Base-by-base conservation (phyloP, 495 filamentous ascomycete genomes). In the Acidiella bohemica region DNA sequence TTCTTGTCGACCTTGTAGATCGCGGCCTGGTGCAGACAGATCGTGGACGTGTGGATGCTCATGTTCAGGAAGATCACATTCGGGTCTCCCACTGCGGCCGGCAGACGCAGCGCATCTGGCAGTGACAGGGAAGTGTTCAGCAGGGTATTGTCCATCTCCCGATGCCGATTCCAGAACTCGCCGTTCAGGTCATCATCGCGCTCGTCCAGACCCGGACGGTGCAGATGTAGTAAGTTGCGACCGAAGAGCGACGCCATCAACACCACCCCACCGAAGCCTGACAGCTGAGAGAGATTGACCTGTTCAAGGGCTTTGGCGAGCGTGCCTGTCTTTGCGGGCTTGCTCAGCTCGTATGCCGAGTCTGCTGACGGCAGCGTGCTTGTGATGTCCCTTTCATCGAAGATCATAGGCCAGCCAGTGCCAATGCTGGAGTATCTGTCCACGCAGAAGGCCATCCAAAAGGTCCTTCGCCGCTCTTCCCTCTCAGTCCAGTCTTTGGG, bases 1-100 rank as follows among this genome's bases (percentile, higher is more conserved):
- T 96, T 80, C 59, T 84, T 88, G 50, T 95, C 87, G 0, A 90
- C 84, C 58, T 94, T 96, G 70, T 85, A 94, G 14, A 96, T 95
- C 14, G 90, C 92, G 5, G 92, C 92, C 57, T 99, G 90, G 56
- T 99, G 90, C 5, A 96, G 70, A 59, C 92, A 96, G 30, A 99
- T 96, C 2, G 85, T 90, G 1, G 86, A 92, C 0, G 90, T 93
- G 54, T 96, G 90, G 24, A 96, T 85, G 53, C 80, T 82, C 82
- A 96, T 94, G 46, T 96, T 96, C 23, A 82, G 77, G 53, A 95
- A 96, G 14, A 99, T 76, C 36, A 92, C 76, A 50, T 95, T 99
- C 6, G 85, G 66, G 56, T 92, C 79, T 9, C 64, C 59, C 30
- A 93, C 66, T 0, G 82, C 87, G 28, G 58, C 58, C 2, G 92